A percentile compares a stretch with the other conserved stretches of the same genome.
Conservation (phyloP, 345 rosid species). For the Corymbia maculata region DNA sequence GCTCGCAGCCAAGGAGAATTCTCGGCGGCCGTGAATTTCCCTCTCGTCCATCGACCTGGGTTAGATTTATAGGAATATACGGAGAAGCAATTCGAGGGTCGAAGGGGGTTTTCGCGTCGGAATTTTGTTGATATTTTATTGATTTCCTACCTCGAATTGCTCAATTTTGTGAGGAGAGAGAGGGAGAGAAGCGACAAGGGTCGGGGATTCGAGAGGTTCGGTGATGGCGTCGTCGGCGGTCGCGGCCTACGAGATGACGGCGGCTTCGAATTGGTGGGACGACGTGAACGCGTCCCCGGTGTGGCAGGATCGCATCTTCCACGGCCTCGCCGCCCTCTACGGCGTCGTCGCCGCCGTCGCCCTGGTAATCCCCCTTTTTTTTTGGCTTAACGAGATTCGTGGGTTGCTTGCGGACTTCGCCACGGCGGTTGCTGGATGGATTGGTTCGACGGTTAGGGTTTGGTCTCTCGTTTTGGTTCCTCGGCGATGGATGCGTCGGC, state of each 20-base stretch:
- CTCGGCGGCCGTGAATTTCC: not conserved
- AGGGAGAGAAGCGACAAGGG: not conserved
- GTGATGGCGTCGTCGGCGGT: constrained; percentile 16
- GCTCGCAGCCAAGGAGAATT: not conserved
- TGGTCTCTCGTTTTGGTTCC: not conserved
- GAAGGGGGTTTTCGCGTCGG: not conserved
- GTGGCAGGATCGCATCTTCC: constrained; percentile 90
- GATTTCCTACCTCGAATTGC: not conserved
- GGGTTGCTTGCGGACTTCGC: not conserved
- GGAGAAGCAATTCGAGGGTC: not conserved
- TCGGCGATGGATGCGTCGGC: not conserved
- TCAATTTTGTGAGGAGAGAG: not conserved
- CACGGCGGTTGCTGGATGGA: not conserved
- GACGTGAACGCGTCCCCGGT: constrained; percentile 46
- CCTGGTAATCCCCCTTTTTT: constrained; percentile 19
- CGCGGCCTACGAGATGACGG: constrained; percentile 27
- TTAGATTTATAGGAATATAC: not conserved
- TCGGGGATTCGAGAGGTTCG: not conserved
- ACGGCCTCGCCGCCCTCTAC: constrained; percentile 54
- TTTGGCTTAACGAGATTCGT: too few relatives aligned
- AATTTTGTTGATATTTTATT: not conserved
- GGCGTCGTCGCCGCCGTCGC: constrained; percentile 66
- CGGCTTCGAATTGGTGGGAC: constrained; percentile 67
- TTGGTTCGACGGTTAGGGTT: not conserved
- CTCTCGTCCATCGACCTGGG: not conserved